Evolutionary conservation across 805 yeast genomes (phyloP), one percentile per base, ranked within the genome.

Genomic region (Candida sakaeoensis): DNA sequence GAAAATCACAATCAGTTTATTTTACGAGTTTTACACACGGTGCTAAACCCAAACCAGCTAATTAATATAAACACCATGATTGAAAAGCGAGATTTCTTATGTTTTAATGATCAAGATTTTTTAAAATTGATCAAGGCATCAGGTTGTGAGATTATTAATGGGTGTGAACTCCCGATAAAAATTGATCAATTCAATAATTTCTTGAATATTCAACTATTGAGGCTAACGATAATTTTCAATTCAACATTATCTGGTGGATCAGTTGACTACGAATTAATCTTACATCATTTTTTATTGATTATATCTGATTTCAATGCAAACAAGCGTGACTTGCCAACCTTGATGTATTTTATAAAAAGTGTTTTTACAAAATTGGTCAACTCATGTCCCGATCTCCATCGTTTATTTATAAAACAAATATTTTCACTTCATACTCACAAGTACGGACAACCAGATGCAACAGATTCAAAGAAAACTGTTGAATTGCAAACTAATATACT

Each of bases 261-360:
- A 8, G 16, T 17, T 8, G 33, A 26, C 12, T n/a, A 9, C 13
- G n/a, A 26, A 4, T 3, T 7, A 18, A 13, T 33, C 18, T 8
- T 39, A 9, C 12, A 18, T 10, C 18, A 21, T 8, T 43, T 55
- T 28, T 35, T 51, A 24, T 40, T 43, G 12, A 41, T 53, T 1
- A 29, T 54, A 16, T 50, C 57, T 14, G 72, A 66, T 46, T 63
- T 51, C 40, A 58, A 58, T 44, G 43, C 55, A 24, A 55, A 54
- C 38, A 47, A 50, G 35, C n/a, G 39, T 21, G 54, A 48, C 14
- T 43, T 33, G 15, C 23, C 16, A 3, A 33, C 32, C 3, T 35
- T 61, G 33, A 26, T 40, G 9, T 40, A 41, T 7, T 50, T 58
- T 36, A 39, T 55, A 6, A 31, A 33, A 6, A 47, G 52, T 12